A percentile compares a stretch with the other conserved stretches of the same genome.
These are phyloP conservation scores for Globisporangium parvum DNA, from an alignment of 352 stramenopile species.

Conservation along the genomic window DNA sequence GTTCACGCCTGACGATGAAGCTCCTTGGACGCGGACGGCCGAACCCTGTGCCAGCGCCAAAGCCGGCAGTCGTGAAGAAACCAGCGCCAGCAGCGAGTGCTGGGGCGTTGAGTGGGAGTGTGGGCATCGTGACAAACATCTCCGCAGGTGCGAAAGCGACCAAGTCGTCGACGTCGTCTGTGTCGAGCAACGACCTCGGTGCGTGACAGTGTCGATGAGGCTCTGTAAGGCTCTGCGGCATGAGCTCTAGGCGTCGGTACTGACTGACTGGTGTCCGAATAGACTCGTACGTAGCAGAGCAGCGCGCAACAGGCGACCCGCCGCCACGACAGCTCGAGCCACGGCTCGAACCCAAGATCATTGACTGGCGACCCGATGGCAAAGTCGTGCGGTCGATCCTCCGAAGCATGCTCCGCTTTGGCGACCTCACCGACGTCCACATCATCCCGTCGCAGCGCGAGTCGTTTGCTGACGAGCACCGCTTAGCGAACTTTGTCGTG, in stretches of 20 bases:
- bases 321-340: conserved; percentile 35
- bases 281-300: conserved; percentile 23
- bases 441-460: conserved; percentile 35
- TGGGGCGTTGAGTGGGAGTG: not conserved
- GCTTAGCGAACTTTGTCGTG: conserved; percentile 67
- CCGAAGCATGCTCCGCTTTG: conserved; percentile 67
- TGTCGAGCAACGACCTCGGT: conserved; percentile 20
- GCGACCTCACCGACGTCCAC: conserved; percentile 68
- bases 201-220: conserved; percentile 1
- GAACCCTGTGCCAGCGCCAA: conserved; percentile 21
- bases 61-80: conserved; percentile 36
- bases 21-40: conserved; percentile 59
- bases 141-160: conserved; percentile 41
- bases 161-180: conserved; percentile 18
- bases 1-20: conserved; percentile 70
- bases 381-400: conserved; percentile 70
- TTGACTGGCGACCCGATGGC: conserved; percentile 42
- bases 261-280: not conserved
- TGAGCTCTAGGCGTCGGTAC: not conserved
- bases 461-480: conserved; percentile 74
- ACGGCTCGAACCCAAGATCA: conserved; percentile 30
- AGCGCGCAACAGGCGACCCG: conserved; percentile 17
- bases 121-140: conserved; percentile 48
- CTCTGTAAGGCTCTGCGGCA: too few relatives aligned
- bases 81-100: not conserved